Evolutionary conservation across 1,284 basidiomycete genomes (phyloP), one percentile per base, ranked within the genome.

Genomic region (Serendipita sp.): DNA sequence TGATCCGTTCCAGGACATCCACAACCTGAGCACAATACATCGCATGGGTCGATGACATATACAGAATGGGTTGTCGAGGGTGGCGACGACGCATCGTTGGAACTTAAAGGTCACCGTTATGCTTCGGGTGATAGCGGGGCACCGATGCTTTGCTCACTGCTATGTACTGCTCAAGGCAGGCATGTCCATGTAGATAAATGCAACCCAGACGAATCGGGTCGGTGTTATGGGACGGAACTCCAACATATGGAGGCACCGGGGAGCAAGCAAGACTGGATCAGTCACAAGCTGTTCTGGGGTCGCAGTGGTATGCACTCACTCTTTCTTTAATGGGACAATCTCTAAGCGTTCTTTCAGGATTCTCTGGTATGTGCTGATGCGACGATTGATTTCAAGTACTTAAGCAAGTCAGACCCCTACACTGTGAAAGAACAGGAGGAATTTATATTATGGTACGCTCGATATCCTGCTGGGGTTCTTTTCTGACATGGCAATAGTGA

Each of bases 181-280:
- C 83, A 85, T 61, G 72, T 73, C 0, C 83, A 85, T 66, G 71
- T 85, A 34, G 82, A 80, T 66, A 81, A 78, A 64, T 85, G 83
- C 67, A 76, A 79, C 0, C 71, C 77, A 0, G 67, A 70, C 22
- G 67, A 71, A n/a, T 70, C 67, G 3, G 69, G 68, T 0, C 63
- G 67, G 0, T 84, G 82, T 67, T 66, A 66, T n/a, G 77, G 72
- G 0, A 67, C 72, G 0, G 80, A 82, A n/a, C 55, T 76, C 10
- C 73, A 80, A 63, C 83, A 84, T 64, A 74, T 81, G 38, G 68
- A 75, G 13, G 70, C 70, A 13, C 17, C 15, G 29, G 47, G 47
- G 15, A 15, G 8, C 17, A 49, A 30, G 47, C 84, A 84, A 65
- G 83, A 84, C 64, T 75, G 73, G 65, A 71, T 85, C 38, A 78